phyloP scores from a whole-genome alignment of 2,329 filamentous ascomycete genomes.

The Monilinia aucupariae region DNA sequence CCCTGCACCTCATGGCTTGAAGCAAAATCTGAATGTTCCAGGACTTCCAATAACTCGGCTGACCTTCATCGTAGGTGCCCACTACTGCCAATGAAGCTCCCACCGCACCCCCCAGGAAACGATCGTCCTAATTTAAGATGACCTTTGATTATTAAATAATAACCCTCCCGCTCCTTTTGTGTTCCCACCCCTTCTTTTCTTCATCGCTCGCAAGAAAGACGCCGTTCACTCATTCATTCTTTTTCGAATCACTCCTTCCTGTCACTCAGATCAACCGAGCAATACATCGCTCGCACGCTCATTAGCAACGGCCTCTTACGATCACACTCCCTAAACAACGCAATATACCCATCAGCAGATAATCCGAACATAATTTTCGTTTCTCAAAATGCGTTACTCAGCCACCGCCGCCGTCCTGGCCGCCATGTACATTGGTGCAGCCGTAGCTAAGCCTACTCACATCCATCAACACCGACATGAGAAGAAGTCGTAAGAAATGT shows the following conservation, averaged over 20 bases:
- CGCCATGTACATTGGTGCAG: slow-evolving; percentile 31
- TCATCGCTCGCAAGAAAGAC: slow-evolving; percentile 26
- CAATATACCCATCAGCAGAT: slow-evolving; percentile 15
- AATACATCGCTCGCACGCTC: slow-evolving; percentile 33
- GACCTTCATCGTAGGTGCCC: slow-evolving; percentile 10
- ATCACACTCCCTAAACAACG: slow-evolving; percentile 13
- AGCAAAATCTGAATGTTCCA: slow-evolving; percentile 9
- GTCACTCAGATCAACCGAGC: slow-evolving; percentile 24
- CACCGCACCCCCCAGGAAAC: slow-evolving; percentile 5
- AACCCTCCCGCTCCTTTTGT: slow-evolving; percentile 15
- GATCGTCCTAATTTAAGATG: slow-evolving; percentile 16
- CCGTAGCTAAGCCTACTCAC: slow-evolving; percentile 32
- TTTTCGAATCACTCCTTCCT: slow-evolving; percentile 28
- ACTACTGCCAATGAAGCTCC: neutral
- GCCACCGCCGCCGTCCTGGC: slow-evolving; percentile 30
- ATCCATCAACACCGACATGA: slow-evolving; percentile 31
- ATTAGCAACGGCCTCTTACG: slow-evolving; percentile 27
- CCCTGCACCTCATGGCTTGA: slow-evolving; percentile 22
- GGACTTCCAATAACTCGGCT: slow-evolving; percentile 16
- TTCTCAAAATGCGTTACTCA: slow-evolving; percentile 32
- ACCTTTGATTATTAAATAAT: slow-evolving; percentile 11
- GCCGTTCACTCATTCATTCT: slow-evolving; percentile 28
- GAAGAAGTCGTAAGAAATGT: slow-evolving; percentile 32
- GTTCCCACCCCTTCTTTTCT: slow-evolving; percentile 12
- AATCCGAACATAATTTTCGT: neutral